phyloP scores from a whole-genome alignment of 208 protist genomes.

The Vickermania spadyakhi region DNA sequence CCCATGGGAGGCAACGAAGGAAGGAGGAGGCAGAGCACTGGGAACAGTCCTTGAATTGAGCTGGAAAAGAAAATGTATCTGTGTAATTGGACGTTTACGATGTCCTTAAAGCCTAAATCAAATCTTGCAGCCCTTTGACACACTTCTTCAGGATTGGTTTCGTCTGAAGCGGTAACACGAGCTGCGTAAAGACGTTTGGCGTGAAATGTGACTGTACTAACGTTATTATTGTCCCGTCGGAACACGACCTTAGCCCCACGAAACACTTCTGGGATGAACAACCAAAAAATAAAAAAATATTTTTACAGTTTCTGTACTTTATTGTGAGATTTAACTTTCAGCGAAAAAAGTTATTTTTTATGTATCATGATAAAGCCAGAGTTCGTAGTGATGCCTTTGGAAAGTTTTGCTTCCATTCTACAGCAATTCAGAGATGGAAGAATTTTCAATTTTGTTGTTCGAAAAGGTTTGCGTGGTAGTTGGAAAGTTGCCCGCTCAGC shows the following conservation, averaged over 20 bases:
- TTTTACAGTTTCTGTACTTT: not conserved
- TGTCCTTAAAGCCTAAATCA: too few species aligned
- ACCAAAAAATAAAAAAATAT: not conserved
- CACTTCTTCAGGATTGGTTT: slow-evolving; percentile 1
- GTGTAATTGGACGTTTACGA: too few species aligned
- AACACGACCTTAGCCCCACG: not conserved
- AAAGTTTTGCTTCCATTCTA: too few species aligned
- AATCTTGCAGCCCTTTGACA: slow-evolving; percentile 5
- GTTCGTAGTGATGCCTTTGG: too few species aligned
- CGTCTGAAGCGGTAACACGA: slow-evolving; percentile 8
- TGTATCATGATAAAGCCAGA: too few species aligned
- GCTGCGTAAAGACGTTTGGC: not conserved
- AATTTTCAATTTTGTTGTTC: too few species aligned
- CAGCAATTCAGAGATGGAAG: too few species aligned
- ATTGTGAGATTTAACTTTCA: not conserved
- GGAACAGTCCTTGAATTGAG: not conserved
- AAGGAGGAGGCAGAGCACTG: not conserved
- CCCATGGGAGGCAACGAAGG: not conserved
- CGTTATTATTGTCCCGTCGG: not conserved
- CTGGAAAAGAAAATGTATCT: not conserved
- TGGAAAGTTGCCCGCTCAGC: too few species aligned
- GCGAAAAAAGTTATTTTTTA: too few species aligned
- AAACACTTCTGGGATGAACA: too few species aligned
- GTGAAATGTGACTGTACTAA: not conserved
- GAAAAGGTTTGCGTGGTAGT: too few species aligned